Base-by-base conservation (phyloP, 2,329 filamentous ascomycete species). In the Pseudonectria buxi region DNA sequence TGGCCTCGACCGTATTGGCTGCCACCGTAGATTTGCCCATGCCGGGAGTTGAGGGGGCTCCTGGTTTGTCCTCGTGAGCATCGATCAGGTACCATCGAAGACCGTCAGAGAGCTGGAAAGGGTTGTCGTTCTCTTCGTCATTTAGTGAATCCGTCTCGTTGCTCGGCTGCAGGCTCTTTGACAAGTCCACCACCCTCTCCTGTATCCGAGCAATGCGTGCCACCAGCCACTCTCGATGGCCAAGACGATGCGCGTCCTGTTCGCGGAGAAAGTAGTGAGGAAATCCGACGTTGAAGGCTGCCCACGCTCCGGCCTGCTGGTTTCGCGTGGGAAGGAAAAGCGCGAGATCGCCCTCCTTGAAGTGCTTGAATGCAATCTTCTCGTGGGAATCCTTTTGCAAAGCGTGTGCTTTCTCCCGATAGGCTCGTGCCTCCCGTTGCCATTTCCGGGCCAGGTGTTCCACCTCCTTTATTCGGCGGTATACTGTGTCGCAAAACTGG, bases 181-280 rank as follows among this genome's bases (percentile, higher is more conserved):
- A 92, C 6, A 96, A 69, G 58, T 98, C 89, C 0, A 98, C 92
- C 4, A 96, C 83, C 4, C 88, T 83, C 58, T 95, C 87, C 64
- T 96, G 87, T 14, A 96, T 80, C 45, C 86, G 87, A 10, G 81
- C 81, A 39, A 98, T 96, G 12, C 92, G 81, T 7, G 92, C 92
- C 7, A 98, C 81, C n/a, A 98, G 78, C 88, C 92, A 98, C 57
- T 98, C 92, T 25, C 90, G 77, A 31, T 80, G 81, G 22, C 82
- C 78, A 6, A 98, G 69, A 41, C 86, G 82, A 61, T 98, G 94
- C 1, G 74, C 74, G 50, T 96, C 90, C 57, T 94, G 85, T 60
- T 98, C 92, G 25, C 88, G 84, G 3, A 98, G 72, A 65, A 98
- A 98, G 65, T 92, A 96, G 59, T 98, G 92, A 7, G 92, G 92